Percentiles rank a stretch among this genome's conserved stretches.
These are phyloP conservation scores for Cercis canadensis DNA, from an alignment of 306 rosid species.

Conservation along the genomic window DNA sequence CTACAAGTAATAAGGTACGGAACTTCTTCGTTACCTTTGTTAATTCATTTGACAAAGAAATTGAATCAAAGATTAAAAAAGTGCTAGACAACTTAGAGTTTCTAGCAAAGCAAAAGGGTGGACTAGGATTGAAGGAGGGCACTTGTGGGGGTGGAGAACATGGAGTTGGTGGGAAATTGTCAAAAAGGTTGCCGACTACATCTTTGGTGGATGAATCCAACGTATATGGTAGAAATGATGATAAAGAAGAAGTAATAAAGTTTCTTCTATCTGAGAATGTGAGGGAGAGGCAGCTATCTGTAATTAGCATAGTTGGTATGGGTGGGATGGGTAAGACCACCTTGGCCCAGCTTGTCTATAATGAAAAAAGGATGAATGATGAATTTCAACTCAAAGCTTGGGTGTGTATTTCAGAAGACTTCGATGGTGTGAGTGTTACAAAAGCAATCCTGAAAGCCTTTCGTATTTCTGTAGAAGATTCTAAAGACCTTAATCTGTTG, in stretches of 20 bases:
- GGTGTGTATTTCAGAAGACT: background rate
- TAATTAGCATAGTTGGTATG: background rate
- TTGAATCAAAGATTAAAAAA: background rate
- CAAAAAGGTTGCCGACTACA: background rate
- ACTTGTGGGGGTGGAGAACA: background rate
- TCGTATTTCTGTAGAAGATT: background rate
- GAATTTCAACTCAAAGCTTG: background rate
- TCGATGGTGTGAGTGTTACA: background rate
- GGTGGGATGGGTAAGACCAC: background rate
- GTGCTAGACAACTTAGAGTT: background rate
- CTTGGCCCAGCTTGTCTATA: background rate
- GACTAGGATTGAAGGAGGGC: background rate
- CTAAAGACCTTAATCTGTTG: background rate
- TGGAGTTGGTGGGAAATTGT: background rate
- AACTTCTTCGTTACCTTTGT: background rate
- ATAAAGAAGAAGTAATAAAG: background rate
- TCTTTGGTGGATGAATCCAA: background rate
- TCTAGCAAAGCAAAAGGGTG: background rate
- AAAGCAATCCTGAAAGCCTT: background rate
- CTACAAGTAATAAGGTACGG: background rate
- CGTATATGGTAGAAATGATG: conserved; percentile 29
- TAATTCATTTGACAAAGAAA: background rate
- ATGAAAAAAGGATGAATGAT: background rate
- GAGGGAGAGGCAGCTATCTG: background rate
- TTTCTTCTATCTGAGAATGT: background rate